Evolutionary conservation across 805 yeast species (phyloP), one percentile per base, ranked within the genome.

Genomic region (Yamadazyma scolyti): DNA sequence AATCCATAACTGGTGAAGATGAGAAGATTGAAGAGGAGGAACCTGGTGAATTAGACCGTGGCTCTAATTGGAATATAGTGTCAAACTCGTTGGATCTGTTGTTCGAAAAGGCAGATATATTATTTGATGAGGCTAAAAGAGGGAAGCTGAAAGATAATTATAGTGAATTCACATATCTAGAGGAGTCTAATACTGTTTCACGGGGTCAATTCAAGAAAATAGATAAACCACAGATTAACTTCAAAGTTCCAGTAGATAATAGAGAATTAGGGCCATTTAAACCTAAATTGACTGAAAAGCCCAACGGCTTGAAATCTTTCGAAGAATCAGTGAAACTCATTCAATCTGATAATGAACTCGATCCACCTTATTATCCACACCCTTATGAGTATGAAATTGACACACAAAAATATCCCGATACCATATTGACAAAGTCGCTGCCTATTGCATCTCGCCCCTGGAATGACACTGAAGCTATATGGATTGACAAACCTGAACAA

Each of bases 301-400:
- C 97, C 1, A 70, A 84, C 52, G 75, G 86, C 0, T 28, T 79
- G 6, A 58, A 55, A 27, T 58, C 84, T 0, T 67, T 79, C 14
- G 75, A 75, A n/a, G 75, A 79, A 16, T 60, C 77, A 5, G 36
- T 71, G 25, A 26, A 42, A 15, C 26, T 58, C 23, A 34, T 43
- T 39, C 33, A 47, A 72, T 47, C 61, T 58, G 25, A 55, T 37
- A 20, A 11, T 5, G 7, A 8, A 4, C 48, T 40, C 9, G 54
- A 48, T 6, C 81, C 84, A 3, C 53, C 71, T 7, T 85, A 79
- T 54, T 82, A 78, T 49, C 70, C 69, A 7, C 93, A 93, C 30
- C 98, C 98, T 0, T 90, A 93, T 48, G 73, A 65, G 27, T 54
- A 58, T 22, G 97, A 90, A 56, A 90, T 90, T 26, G 68, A 69